phyloP scores from a whole-genome alignment of 768 basidiomycete species.

The Galerina sulciceps region DNA sequence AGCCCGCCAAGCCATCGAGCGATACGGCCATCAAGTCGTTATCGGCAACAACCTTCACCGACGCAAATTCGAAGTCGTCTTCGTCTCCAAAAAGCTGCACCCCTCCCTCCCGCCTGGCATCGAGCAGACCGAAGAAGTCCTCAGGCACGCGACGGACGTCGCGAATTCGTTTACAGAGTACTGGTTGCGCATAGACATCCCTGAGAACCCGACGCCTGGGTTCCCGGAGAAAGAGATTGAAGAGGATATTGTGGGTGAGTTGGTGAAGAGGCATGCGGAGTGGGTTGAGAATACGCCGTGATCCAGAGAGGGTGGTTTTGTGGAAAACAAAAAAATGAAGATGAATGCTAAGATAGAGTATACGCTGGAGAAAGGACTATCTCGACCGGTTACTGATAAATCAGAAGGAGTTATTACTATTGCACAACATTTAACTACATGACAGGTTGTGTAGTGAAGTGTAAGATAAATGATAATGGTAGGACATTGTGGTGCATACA shows the following conservation, averaged over 20 bases:
- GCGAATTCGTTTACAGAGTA: conserved; percentile 49
- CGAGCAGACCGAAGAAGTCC: conserved; percentile 8
- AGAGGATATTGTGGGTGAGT: conserved; percentile 81
- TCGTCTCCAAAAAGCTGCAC: conserved; percentile 64
- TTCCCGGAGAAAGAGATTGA: conserved; percentile 80
- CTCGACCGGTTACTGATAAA: too few relatives aligned
- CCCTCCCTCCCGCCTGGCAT: conserved; percentile 21
- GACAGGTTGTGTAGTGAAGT: too few relatives aligned
- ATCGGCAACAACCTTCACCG: conserved; percentile 95
- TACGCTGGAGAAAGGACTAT: too few relatives aligned
- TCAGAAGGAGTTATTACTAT: too few relatives aligned
- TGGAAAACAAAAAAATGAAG: neutral
- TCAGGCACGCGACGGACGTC: conserved; percentile 1
- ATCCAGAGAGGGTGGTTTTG: neutral
- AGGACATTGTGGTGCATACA: too few relatives aligned
- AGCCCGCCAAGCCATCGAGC: conserved; percentile 81
- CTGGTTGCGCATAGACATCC: conserved; percentile 66
- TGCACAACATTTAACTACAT: too few relatives aligned
- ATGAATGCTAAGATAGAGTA: too few relatives aligned
- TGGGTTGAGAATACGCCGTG: conserved; percentile 55
- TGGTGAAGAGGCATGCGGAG: conserved; percentile 70
- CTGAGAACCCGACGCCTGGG: conserved; percentile 36
- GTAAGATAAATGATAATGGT: too few relatives aligned
- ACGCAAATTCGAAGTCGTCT: conserved; percentile 91
- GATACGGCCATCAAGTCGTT: conserved; percentile 97